Evolutionary conservation across 106 monocot species (phyloP), one percentile per base, ranked within the genome.

Genomic region (Allium cepa): DNA sequence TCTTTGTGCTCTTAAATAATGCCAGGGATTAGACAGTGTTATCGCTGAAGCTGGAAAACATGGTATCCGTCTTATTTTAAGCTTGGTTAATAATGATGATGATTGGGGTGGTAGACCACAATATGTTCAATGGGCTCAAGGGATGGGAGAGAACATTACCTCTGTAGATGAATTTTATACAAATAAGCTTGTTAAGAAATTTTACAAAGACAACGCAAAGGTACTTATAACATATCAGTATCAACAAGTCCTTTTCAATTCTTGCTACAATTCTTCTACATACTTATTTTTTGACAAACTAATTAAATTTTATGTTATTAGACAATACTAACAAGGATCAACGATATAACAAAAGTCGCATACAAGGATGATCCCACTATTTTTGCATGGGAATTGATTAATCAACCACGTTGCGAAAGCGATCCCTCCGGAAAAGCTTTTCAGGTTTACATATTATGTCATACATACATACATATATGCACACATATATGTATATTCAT

Each of bases 21-120:
- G 3, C 36, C 56, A 87, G 83, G 82, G 80, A 9, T 74, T 87
- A 75, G 87, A 87, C 75, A 82, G 77, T 71, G 87, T 78, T 28
- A 48, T 87, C 18, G 62, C 77, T 11, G 87, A 82, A 73, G 87
- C 87, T 1, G 77, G 72, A 63, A 79, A 51, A 69, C 67, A 83
- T 61, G 69, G 71, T 26, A 80, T 87, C 52, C 74, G 60, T 66
- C 68, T 87, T 7, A 78, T 87, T 47, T 71, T 83, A 48, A 87
- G 80, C 61, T 69, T 83, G 47, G 83, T 80, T 17, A 87, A 87
- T 60, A 83, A 87, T 68, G 80, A 83, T 59, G 74, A 71, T 8
- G 71, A 73, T 71, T 80, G 77, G 61, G 87, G 87, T 18, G 87
- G 87, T 72, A 87, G 75, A 73, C 77, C 77, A 60, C 87, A 87